Percentiles rank a stretch among this genome's conserved stretches.
These are phyloP conservation scores for Aspergillus sp. DNA, from an alignment of 2,329 filamentous ascomycete species.

Conservation along the genomic window DNA sequence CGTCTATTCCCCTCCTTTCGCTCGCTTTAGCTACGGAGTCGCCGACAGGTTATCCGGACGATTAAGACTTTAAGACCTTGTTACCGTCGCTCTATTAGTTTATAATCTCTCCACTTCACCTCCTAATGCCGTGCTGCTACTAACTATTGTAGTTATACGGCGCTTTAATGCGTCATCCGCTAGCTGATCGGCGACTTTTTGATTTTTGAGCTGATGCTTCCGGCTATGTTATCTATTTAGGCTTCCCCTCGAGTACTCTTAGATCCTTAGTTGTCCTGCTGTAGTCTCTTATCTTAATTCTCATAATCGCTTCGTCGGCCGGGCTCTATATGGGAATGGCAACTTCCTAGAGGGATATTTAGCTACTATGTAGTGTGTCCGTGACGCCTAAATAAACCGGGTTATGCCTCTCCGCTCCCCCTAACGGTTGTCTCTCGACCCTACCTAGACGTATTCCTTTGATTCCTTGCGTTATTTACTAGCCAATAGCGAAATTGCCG, in stretches of 20 bases:
- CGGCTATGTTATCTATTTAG: no score
- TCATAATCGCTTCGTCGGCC: background rate
- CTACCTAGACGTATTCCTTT: background rate
- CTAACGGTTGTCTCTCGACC: slow-evolving; percentile 1
- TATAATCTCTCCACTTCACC: slow-evolving; percentile 2
- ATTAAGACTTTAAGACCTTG: background rate
- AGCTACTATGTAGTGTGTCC: background rate
- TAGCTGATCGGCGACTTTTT: background rate
- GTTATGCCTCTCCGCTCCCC: background rate
- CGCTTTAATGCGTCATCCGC: background rate
- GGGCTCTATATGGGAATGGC: slow-evolving; percentile 1
- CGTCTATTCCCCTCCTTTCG: background rate
- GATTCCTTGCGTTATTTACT: background rate
- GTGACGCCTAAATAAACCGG: background rate
- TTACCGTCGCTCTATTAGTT: background rate
- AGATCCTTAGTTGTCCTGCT: background rate
- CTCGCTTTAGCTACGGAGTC: background rate
- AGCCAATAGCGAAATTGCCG: slow-evolving; percentile 2
- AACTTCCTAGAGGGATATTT: background rate
- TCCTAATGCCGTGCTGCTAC: background rate
- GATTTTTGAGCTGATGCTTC: slow-evolving; percentile 1
- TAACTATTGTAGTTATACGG: slow-evolving; percentile 1
- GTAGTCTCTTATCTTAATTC: slow-evolving; percentile 1
- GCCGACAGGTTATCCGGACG: background rate
- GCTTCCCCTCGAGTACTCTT: slow-evolving; percentile 1